phyloP scores from a whole-genome alignment of 1,284 basidiomycete genomes.

The Boletus semigastroideus region DNA sequence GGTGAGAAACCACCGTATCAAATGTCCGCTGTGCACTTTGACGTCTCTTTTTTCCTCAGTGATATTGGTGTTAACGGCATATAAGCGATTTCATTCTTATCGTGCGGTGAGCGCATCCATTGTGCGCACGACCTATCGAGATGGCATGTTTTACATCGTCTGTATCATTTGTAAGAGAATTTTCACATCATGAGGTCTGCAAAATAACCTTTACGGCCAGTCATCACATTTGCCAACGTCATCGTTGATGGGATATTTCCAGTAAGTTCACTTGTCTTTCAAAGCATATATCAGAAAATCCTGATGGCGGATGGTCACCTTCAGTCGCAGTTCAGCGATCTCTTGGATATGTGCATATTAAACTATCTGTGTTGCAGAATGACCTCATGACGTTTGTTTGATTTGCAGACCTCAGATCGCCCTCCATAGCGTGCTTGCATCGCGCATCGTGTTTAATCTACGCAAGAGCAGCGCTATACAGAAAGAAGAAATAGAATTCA shows the following conservation, averaged over 20 bases:
- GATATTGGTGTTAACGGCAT: neutral
- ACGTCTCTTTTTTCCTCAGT: neutral
- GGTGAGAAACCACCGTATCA: neutral
- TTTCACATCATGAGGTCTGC: neutral
- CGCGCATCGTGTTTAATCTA: slow-evolving; percentile 16
- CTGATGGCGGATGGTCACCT: neutral
- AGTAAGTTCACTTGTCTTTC: neutral
- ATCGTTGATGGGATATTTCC: slow-evolving; percentile 15
- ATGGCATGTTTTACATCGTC: neutral
- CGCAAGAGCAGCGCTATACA: neutral
- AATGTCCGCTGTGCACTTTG: neutral
- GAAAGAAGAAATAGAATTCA: neutral
- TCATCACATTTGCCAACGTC: slow-evolving; percentile 19
- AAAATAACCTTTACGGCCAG: slow-evolving; percentile 2
- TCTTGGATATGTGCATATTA: neutral
- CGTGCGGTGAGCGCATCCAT: neutral
- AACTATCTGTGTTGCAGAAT: neutral
- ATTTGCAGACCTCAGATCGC: slow-evolving; percentile 7
- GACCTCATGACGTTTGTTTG: neutral
- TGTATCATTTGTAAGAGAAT: slow-evolving; percentile 19
- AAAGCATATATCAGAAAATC: neutral
- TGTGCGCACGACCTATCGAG: neutral
- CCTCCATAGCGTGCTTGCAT: slow-evolving; percentile 16
- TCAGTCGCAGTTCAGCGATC: slow-evolving; percentile 6
- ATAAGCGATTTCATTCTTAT: neutral